Evolutionary conservation across 202 grass and related monocot species (phyloP).

Genomic region (Elaeis oleifera): DNA sequence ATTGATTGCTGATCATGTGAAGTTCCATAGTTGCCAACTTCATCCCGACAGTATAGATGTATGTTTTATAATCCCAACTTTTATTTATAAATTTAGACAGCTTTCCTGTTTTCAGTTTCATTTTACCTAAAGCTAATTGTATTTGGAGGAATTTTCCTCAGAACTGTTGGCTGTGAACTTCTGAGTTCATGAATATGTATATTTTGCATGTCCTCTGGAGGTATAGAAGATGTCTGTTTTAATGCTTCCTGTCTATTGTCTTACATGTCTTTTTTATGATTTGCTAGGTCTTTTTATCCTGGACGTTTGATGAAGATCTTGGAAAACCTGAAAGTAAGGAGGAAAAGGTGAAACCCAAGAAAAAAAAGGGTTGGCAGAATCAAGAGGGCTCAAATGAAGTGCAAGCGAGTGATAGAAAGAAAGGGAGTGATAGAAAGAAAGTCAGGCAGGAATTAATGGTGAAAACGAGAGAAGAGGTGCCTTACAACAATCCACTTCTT

Average conservation of each 20-base stretch:
- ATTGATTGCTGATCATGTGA: conserved; percentile 79
- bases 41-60: conserved; percentile 87
- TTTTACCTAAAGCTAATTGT: no score
- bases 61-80: conserved; percentile 3
- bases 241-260: not conserved
- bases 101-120: no score
- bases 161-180: no score
- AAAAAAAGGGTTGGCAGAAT: conserved; percentile 41
- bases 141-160: no score
- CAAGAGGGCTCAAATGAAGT: conserved; percentile 44
- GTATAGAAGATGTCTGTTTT: not conserved
- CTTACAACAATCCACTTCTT: not conserved
- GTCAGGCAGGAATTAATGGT: conserved; percentile 50
- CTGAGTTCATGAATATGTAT: no score
- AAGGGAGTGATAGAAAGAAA: conserved; percentile 60
- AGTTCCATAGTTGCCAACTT: conserved; percentile 70
- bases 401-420: not conserved
- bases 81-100: no score
- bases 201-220: no score
- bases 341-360: conserved; percentile 52
- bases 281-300: conserved; percentile 68
- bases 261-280: not conserved
- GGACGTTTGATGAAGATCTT: conserved; percentile 93
- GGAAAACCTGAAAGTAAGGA: conserved; percentile 42
- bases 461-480: conserved; percentile 86